Evolutionary conservation across 495 filamentous ascomycete genomes (phyloP).

Genomic region (Aeminium ludgeri): DNA sequence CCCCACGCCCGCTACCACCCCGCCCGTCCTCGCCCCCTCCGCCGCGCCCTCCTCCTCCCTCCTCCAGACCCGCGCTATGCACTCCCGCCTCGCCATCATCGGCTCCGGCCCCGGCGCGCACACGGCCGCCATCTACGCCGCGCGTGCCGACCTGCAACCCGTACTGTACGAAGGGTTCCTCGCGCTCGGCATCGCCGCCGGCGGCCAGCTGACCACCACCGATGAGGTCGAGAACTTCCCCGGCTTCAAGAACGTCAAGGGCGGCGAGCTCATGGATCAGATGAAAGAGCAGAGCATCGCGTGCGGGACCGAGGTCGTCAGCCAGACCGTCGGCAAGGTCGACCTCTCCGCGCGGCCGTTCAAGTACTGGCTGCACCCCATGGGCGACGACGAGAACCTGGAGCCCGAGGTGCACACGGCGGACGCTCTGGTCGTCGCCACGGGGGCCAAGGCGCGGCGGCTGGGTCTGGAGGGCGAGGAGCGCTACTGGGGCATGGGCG

Average conservation of each 20-base stretch:
- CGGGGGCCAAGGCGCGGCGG: slow-evolving; percentile 76
- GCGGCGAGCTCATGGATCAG: slow-evolving; percentile 74
- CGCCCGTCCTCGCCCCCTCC: slow-evolving; percentile 25
- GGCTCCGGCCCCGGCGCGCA: slow-evolving; percentile 88
- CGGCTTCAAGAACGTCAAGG: slow-evolving; percentile 79
- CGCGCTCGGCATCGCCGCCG: slow-evolving; percentile 88
- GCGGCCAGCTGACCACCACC: slow-evolving; percentile 92
- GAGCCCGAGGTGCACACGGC: slow-evolving; percentile 57
- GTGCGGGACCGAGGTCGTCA: slow-evolving; percentile 81
- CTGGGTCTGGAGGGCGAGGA: slow-evolving; percentile 77
- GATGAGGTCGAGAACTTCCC: slow-evolving; percentile 98
- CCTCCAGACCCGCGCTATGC: slow-evolving; percentile 24
- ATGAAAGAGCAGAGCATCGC: slow-evolving; percentile 85
- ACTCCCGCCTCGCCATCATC: slow-evolving; percentile 28
- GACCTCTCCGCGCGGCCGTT: slow-evolving; percentile 77
- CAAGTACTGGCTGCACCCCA: slow-evolving; percentile 70
- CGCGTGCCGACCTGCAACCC: slow-evolving; percentile 79
- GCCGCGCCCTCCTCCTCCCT: slow-evolving; percentile 26
- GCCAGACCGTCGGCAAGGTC: slow-evolving; percentile 77
- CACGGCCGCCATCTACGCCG: slow-evolving; percentile 90
- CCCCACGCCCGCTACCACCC: slow-evolving; percentile 31
- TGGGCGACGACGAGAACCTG: slow-evolving; percentile 40
- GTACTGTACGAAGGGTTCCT: slow-evolving; percentile 96
- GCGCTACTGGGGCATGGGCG: slow-evolving; percentile 89
- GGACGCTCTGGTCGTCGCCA: slow-evolving; percentile 84